These are phyloP conservation scores for Hymenoscyphus infarciens DNA, from an alignment of 2,329 filamentous ascomycete genomes.

Conservation along the genomic window DNA sequence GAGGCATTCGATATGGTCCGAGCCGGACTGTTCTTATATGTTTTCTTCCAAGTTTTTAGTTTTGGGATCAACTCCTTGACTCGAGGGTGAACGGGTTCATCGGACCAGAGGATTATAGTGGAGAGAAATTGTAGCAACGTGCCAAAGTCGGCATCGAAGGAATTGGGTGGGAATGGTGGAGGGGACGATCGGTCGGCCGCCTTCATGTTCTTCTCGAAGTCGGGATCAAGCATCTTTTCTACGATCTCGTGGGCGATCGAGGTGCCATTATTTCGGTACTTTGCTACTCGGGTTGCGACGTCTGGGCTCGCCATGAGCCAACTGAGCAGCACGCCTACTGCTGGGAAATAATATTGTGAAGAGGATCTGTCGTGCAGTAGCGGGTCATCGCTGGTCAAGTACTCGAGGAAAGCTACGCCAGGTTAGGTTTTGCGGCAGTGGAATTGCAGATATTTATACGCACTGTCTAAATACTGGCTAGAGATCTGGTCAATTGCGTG, in stretches of 20 bases:
- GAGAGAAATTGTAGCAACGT: slow-evolving; percentile 29
- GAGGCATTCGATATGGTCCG: slow-evolving; percentile 23
- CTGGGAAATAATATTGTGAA: slow-evolving; percentile 27
- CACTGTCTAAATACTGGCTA: slow-evolving; percentile 24
- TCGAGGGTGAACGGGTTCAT: slow-evolving; percentile 17
- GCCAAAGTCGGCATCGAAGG: slow-evolving; percentile 29
- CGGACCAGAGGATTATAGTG: slow-evolving; percentile 25
- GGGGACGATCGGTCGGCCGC: slow-evolving; percentile 7
- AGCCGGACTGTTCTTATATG: slow-evolving; percentile 17
- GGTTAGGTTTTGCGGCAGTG: neutral
- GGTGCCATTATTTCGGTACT: slow-evolving; percentile 11
- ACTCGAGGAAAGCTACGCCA: slow-evolving; percentile 20
- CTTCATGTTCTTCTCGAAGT: slow-evolving; percentile 24
- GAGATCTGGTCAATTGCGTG: slow-evolving; percentile 25
- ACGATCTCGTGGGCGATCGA: slow-evolving; percentile 21
- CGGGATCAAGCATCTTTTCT: slow-evolving; percentile 23
- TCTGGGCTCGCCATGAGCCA: slow-evolving; percentile 24
- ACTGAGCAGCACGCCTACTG: slow-evolving; percentile 25
- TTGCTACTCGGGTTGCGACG: slow-evolving; percentile 22
- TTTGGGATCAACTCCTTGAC: slow-evolving; percentile 27
- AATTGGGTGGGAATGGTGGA: slow-evolving; percentile 14
- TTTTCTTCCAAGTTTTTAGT: slow-evolving; percentile 20
- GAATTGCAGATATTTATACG: neutral
- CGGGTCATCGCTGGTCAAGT: slow-evolving; percentile 24
- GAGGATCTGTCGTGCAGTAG: slow-evolving; percentile 19